Evolutionary conservation across 345 rosid species (phyloP), one percentile per base, ranked within the genome.

Genomic region (Microcos paniculata): DNA sequence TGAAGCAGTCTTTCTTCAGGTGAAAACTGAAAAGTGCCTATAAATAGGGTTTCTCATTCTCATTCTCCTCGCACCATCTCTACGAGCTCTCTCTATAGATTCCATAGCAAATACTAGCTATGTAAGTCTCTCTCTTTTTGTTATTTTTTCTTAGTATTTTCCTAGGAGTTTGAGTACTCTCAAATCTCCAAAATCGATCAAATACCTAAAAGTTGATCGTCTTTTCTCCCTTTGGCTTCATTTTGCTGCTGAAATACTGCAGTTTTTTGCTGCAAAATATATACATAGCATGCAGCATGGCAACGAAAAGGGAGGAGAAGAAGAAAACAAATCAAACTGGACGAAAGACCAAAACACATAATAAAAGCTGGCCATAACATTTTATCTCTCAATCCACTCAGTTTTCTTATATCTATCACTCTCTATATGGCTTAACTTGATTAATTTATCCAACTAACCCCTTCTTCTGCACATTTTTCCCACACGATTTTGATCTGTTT

Each of bases 51-150:
- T 68, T 30, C 57, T 8, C 40, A 8, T 3, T 68, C 52, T 18
- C 40, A 8, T 28, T 46, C 56, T 8, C 53, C 16, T 46, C 72
- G 46, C 57, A 14, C n/a, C 35, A 4, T 33, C 45, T 18, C 21
- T 21, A 0, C 21, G 43, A 23, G 26, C 8, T 67, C 21, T 46
- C 40, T 31, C 46, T 26, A 1, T 15, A 66, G 18, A 43, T 16
- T 65, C 71, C n/a, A 24, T 24, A 66, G 71, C 55, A 18, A 42
- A 8, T 35, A 8, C 19, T 67, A 26, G 24, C 7, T 14, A 45
- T 67, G 72, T 68, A 30, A 68, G 72, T 68, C 42, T 48, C 52
- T 43, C 57, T 28, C 23, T 67, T 21, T 45, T 48, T 46, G 2
- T 26, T 48, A 14, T 28, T 4, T 3, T 12, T 28, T 59, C 1